phyloP scores from a whole-genome alignment of 2,329 filamentous ascomycete species.

The Amphichorda felina region DNA sequence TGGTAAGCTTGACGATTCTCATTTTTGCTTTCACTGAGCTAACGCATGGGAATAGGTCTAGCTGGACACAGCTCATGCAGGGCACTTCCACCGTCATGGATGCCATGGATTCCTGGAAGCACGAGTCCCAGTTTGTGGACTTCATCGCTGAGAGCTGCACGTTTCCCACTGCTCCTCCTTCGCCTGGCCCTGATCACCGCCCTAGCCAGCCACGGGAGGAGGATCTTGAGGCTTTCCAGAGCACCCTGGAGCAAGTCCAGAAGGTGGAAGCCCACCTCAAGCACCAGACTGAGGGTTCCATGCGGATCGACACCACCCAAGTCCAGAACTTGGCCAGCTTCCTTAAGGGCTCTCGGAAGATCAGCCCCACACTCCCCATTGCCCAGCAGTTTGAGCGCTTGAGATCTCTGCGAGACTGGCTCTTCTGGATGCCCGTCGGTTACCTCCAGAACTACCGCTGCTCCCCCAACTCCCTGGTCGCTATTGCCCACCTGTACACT shows the following conservation, averaged over 20 bases:
- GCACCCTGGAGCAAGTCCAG: slow-evolving; percentile 53
- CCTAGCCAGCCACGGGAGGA: slow-evolving; percentile 55
- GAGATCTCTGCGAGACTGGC: slow-evolving; percentile 78
- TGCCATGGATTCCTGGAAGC: slow-evolving; percentile 84
- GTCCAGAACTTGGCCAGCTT: slow-evolving; percentile 61
- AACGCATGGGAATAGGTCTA: slow-evolving; percentile 46
- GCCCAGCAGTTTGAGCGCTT: slow-evolving; percentile 85
- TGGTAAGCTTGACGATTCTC: slow-evolving; percentile 51
- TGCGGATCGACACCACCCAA: slow-evolving; percentile 40
- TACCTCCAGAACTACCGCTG: slow-evolving; percentile 67
- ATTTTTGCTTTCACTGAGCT: background rate
- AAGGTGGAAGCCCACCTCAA: slow-evolving; percentile 58
- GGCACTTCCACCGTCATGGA: slow-evolving; percentile 84
- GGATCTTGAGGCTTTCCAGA: slow-evolving; percentile 56
- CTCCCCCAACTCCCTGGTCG: slow-evolving; percentile 66
- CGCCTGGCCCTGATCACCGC: slow-evolving; percentile 48
- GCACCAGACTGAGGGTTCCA: slow-evolving; percentile 48
- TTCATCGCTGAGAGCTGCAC: slow-evolving; percentile 73
- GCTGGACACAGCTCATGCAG: slow-evolving; percentile 87
- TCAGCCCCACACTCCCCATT: slow-evolving; percentile 56
- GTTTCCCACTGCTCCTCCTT: slow-evolving; percentile 54
- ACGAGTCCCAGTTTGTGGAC: slow-evolving; percentile 76
- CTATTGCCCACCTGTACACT: slow-evolving; percentile 86
- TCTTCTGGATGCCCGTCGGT: slow-evolving; percentile 88
- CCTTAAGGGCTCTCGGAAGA: slow-evolving; percentile 59